Conservation (phyloP, 495 filamentous ascomycete genomes). For the Aspergillus conjunctus region DNA sequence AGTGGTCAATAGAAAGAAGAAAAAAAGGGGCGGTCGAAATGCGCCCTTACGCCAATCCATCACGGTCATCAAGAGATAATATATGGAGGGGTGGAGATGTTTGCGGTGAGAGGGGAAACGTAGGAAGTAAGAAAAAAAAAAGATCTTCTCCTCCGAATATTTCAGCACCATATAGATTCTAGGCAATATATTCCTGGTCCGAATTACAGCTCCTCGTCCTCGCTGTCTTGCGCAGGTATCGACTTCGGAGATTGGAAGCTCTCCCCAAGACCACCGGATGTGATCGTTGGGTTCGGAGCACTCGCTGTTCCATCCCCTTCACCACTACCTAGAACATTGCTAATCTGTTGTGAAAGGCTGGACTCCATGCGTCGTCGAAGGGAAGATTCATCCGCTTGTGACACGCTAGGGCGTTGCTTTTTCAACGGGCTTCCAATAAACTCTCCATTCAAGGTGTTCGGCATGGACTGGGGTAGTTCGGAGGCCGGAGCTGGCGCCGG, state of each 20-base stretch:
- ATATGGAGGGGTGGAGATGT: constrained; percentile 3
- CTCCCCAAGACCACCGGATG: neutral
- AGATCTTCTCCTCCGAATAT: neutral
- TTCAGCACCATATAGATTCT: constrained; percentile 9
- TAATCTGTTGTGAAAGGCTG: constrained; percentile 42
- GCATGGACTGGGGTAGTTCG: constrained; percentile 33
- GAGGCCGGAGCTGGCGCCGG: constrained; percentile 23
- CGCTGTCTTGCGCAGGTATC: constrained; percentile 17
- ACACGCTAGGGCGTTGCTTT: constrained; percentile 74
- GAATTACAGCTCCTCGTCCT: constrained; percentile 46
- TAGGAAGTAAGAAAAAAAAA: constrained; percentile 2
- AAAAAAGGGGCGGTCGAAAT: constrained; percentile 7
- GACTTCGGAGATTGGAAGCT: constrained; percentile 15
- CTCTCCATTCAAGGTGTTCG: constrained; percentile 44
- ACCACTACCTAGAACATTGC: constrained; percentile 12
- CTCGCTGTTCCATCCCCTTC: constrained; percentile 8
- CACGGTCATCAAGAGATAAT: constrained; percentile 20
- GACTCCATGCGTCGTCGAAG: constrained; percentile 50
- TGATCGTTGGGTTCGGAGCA: neutral
- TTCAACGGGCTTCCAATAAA: constrained; percentile 80
- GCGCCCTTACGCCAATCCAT: constrained; percentile 26
- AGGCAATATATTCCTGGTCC: neutral
- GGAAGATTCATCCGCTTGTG: constrained; percentile 59
- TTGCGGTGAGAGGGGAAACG: neutral
- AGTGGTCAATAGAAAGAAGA: neutral